Conservation (phyloP, 1,139 yeast genomes). For the Geotrichum phurueaensis region DNA sequence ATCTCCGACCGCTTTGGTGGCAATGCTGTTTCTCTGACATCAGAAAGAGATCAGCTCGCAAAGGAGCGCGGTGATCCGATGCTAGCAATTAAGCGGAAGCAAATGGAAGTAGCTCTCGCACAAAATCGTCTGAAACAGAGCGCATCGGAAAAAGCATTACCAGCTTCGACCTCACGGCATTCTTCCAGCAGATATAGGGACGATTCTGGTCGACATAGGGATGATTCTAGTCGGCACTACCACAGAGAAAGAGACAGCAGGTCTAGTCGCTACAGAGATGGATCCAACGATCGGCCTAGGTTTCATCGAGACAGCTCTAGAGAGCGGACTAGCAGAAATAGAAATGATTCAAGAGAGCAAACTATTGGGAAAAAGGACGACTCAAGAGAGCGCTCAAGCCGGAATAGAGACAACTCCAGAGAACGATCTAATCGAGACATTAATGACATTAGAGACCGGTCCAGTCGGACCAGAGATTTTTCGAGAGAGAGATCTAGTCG, state of each 20-base stretch:
- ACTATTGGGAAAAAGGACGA: slow-evolving; percentile 1
- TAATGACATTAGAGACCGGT: neutral
- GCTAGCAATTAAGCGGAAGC: slow-evolving; percentile 43
- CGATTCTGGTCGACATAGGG: slow-evolving; percentile 8
- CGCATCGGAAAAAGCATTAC: slow-evolving; percentile 10
- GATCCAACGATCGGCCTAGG: slow-evolving; percentile 12
- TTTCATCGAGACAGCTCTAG: neutral
- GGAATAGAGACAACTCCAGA: neutral
- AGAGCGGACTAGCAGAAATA: neutral
- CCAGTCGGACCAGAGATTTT: neutral
- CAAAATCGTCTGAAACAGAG: slow-evolving; percentile 11
- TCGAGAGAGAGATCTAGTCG: slow-evolving; percentile 5
- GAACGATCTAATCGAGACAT: neutral
- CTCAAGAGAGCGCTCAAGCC: neutral
- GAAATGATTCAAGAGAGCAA: neutral
- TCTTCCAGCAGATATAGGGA: neutral
- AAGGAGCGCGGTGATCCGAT: slow-evolving; percentile 50
- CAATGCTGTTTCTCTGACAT: slow-evolving; percentile 21
- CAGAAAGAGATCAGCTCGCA: slow-evolving; percentile 25
- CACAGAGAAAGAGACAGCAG: slow-evolving; percentile 3
- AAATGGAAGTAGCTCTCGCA: slow-evolving; percentile 32
- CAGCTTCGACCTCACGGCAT: neutral
- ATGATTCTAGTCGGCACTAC: slow-evolving; percentile 11
- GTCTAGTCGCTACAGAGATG: slow-evolving; percentile 8
- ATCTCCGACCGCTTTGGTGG: slow-evolving; percentile 21